Percentiles rank a stretch among this genome's conserved stretches.
Evolutionary conservation across 2,329 filamentous ascomycete genomes (phyloP).

Genomic region (Coleophoma crateriformis): DNA sequence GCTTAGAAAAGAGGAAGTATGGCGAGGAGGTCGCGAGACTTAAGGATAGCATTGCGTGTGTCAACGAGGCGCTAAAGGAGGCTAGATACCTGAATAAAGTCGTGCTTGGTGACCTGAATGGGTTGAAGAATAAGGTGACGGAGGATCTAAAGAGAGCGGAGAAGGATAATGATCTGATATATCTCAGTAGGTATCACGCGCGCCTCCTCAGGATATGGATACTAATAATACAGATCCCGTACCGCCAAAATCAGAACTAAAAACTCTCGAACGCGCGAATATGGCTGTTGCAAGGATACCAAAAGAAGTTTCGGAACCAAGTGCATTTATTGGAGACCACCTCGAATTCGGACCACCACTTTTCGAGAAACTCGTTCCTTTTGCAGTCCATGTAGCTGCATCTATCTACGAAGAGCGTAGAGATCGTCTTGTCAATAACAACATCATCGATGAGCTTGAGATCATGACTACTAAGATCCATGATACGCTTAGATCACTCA

Average conservation of each 20-base stretch:
- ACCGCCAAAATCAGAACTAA: conserved; percentile 82
- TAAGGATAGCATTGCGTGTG: conserved; percentile 74
- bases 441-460: conserved; percentile 80
- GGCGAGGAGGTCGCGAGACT: conserved; percentile 91
- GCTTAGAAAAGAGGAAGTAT: conserved; percentile 87
- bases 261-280: conserved; percentile 75
- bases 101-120: conserved; percentile 77
- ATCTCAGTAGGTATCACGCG: conserved; percentile 55
- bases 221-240: conserved; percentile 55
- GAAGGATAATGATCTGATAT: conserved; percentile 95
- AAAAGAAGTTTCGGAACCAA: conserved; percentile 74
- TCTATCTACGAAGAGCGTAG: conserved; percentile 92
- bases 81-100: conserved; percentile 74
- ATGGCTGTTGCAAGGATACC: conserved; percentile 82
- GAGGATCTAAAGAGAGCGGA: conserved; percentile 90
- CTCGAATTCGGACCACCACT: conserved; percentile 78
- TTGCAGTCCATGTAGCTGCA: conserved; percentile 89
- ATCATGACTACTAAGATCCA: conserved; percentile 74
- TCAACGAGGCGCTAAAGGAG: conserved; percentile 83
- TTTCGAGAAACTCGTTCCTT: conserved; percentile 89
- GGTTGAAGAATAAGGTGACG: conserved; percentile 73
- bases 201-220: neutral
- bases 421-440: conserved; percentile 85
- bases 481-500: conserved; percentile 72
- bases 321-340: conserved; percentile 73